phyloP scores from a whole-genome alignment of 768 basidiomycete species.

The Pulveroboletus ravenelii region DNA sequence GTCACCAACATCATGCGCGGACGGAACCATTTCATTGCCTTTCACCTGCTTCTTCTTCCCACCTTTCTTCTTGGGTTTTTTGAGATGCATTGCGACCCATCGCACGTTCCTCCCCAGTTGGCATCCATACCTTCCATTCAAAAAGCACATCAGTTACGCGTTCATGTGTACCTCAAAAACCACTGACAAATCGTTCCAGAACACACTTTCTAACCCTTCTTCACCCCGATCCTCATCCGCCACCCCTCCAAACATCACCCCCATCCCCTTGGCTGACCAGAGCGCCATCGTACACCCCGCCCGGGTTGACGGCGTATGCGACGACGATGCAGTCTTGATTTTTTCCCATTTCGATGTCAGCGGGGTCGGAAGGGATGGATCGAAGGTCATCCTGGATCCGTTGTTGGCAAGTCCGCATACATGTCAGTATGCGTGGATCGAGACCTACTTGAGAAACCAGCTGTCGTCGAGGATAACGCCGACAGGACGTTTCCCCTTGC shows the following conservation, averaged over 20 bases:
- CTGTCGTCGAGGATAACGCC: conserved; percentile 90
- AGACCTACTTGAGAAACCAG: conserved; percentile 71
- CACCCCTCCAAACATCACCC: conserved; percentile 84
- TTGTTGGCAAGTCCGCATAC: background rate
- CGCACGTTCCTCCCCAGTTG: conserved; percentile 67
- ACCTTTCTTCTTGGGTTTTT: conserved; percentile 52
- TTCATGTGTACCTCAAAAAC: no score
- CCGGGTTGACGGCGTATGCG: conserved; percentile 56
- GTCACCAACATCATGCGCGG: conserved; percentile 3
- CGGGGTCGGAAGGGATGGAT: conserved; percentile 23
- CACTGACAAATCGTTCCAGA: conserved; percentile 74
- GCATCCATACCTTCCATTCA: conserved; percentile 66
- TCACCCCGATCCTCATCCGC: conserved; percentile 83
- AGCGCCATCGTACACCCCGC: conserved; percentile 86
- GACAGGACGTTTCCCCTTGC: conserved; percentile 76
- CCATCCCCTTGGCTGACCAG: conserved; percentile 64
- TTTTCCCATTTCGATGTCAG: conserved; percentile 79
- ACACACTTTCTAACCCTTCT: conserved; percentile 78
- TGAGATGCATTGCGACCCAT: conserved; percentile 75
- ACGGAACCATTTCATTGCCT: background rate
- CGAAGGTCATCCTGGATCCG: conserved; percentile 30
- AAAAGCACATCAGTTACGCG: background rate
- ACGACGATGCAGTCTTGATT: conserved; percentile 63
- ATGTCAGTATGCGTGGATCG: background rate
- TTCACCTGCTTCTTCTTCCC: conserved; percentile 39